Conservation (phyloP, 169 alveolate species). For the Perkinsus olseni region DNA sequence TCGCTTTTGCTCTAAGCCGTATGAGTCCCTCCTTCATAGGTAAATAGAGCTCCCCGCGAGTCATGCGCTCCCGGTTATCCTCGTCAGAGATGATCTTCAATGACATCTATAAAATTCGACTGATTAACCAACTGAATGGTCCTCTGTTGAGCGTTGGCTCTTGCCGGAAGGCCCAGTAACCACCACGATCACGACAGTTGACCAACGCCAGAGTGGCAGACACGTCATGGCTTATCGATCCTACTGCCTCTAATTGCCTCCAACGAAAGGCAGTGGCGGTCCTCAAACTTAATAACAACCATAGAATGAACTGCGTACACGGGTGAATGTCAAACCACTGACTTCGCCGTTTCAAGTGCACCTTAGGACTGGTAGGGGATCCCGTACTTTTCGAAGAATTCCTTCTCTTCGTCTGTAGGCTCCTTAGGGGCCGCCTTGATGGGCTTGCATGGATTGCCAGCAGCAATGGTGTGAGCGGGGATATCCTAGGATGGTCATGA, state of each 20-base stretch:
- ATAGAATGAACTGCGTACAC: no score
- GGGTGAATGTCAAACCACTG: neutral
- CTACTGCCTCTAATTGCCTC: no score
- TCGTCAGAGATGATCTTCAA: neutral
- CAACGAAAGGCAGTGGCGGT: no score
- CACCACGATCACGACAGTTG: no score
- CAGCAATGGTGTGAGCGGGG: conserved; percentile 26
- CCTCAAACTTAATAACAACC: no score
- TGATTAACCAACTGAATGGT: no score
- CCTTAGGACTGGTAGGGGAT: neutral
- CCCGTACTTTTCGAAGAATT: neutral
- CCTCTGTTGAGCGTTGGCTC: no score
- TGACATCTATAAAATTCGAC: neutral
- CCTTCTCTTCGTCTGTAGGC: neutral
- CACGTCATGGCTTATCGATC: no score
- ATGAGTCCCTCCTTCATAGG: neutral
- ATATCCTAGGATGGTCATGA: conserved; percentile 10
- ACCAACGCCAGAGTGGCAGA: no score
- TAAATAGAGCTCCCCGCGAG: neutral
- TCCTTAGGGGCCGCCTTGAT: neutral
- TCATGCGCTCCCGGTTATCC: neutral
- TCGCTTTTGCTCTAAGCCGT: neutral
- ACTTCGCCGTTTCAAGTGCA: no score
- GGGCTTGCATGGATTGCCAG: conserved; percentile 30
- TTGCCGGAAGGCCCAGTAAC: no score